These are phyloP conservation scores for Pneumocystis jirovecii DNA, from an alignment of 1,139 yeast genomes.

Conservation along the genomic window DNA sequence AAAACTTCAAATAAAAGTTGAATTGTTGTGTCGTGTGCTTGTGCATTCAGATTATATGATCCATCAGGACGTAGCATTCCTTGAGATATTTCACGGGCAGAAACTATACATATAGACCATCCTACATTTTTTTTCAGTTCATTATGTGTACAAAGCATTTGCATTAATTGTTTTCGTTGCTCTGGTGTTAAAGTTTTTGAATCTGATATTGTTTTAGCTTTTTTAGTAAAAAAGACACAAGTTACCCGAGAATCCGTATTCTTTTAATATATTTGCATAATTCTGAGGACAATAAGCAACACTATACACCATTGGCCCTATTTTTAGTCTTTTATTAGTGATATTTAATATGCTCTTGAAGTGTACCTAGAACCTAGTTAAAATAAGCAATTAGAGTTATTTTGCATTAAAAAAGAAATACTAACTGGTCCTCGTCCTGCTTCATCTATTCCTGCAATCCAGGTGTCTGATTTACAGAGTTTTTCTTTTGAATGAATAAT, in stretches of 20 bases:
- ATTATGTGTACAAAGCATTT: slow-evolving; percentile 36
- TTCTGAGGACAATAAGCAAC: slow-evolving; percentile 54
- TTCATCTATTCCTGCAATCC: slow-evolving; percentile 81
- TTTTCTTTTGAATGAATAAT: background rate
- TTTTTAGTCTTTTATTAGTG: background rate
- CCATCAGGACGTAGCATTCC: slow-evolving; percentile 71
- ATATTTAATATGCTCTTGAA: background rate
- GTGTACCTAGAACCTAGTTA: background rate
- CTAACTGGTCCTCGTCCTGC: slow-evolving; percentile 94
- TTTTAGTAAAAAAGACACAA: background rate
- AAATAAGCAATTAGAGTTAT: background rate
- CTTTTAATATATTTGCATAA: slow-evolving; percentile 40
- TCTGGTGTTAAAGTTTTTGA: slow-evolving; percentile 73
- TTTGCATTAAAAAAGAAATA: slow-evolving; percentile 22
- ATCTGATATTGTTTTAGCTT: background rate
- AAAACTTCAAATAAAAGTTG: slow-evolving; percentile 50
- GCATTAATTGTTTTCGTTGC: slow-evolving; percentile 47
- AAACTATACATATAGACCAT: slow-evolving; percentile 73
- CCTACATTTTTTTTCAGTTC: slow-evolving; percentile 52
- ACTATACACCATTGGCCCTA: slow-evolving; percentile 93
- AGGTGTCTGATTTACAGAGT: slow-evolving; percentile 15
- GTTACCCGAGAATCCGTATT: slow-evolving; percentile 68
- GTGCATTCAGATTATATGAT: slow-evolving; percentile 70
- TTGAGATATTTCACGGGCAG: slow-evolving; percentile 72
- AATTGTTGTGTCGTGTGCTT: slow-evolving; percentile 91